phyloP scores from a whole-genome alignment of 495 filamentous ascomycete genomes.

The Neurospora sp. region DNA sequence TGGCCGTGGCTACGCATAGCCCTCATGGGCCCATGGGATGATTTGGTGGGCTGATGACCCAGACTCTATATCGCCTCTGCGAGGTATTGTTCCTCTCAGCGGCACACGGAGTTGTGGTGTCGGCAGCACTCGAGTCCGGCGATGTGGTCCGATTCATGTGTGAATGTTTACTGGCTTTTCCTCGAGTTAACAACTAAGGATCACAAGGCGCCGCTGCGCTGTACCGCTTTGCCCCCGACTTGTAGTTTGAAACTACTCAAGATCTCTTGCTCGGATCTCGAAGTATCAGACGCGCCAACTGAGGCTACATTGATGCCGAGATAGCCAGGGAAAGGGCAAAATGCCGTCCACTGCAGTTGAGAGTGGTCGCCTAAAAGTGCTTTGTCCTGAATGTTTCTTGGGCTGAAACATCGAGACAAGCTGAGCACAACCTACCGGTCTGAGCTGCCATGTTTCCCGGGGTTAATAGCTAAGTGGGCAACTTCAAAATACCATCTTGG shows the following conservation, averaged over 20 bases:
- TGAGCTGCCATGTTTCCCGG: not conserved
- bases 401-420: not conserved
- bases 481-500: not conserved
- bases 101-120: not conserved
- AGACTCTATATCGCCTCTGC: not conserved
- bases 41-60: not conserved
- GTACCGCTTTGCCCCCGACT: not conserved
- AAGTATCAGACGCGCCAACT: not conserved
- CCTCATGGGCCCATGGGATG: not conserved
- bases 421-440: not conserved
- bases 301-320: not conserved
- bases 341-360: not conserved
- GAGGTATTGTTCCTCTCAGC: not conserved
- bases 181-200: not conserved
- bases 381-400: not conserved
- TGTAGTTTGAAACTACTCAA: not conserved
- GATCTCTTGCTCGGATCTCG: not conserved
- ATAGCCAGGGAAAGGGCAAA: not conserved
- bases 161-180: not conserved
- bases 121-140: not conserved
- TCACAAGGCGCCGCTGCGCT: not conserved
- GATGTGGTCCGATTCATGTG: not conserved
- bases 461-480: not conserved
- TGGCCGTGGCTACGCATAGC: not conserved
- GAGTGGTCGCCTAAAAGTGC: not conserved